Evolutionary conservation across 192 early-diverging fungal species (phyloP).

Genomic region (Geranomyces michiganensis): DNA sequence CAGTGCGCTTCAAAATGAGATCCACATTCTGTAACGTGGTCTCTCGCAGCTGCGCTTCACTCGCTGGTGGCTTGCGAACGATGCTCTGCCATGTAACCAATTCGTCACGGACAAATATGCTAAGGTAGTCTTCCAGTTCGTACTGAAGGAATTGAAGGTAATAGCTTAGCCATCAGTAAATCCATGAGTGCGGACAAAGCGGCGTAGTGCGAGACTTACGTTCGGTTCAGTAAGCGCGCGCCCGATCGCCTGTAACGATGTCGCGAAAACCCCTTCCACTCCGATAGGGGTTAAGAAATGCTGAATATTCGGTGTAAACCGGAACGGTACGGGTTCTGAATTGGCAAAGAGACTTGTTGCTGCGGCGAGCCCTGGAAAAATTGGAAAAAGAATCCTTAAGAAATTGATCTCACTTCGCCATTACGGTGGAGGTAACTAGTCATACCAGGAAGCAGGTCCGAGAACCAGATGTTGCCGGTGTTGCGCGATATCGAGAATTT

Average conservation of each 20-base stretch:
- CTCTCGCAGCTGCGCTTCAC: conserved; percentile 68
- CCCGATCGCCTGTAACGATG: conserved; percentile 80
- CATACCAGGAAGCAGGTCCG: conserved; percentile 83
- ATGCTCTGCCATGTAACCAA: conserved; percentile 74
- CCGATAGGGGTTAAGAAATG: conserved; percentile 91
- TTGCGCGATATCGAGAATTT: conserved; percentile 85
- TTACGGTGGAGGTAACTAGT: too few relatives aligned
- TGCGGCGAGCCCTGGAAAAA: conserved; percentile 47
- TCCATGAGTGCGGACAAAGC: conserved; percentile 1
- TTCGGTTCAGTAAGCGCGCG: conserved; percentile 81
- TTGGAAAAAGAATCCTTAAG: neutral
- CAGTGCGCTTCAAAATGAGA: conserved; percentile 69
- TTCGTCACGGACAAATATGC: conserved; percentile 94
- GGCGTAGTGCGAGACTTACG: conserved; percentile 32
- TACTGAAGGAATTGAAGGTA: conserved; percentile 45
- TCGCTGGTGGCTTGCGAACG: conserved; percentile 55
- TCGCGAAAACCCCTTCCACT: conserved; percentile 89
- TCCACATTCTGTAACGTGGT: conserved; percentile 71
- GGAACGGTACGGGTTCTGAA: conserved; percentile 92
- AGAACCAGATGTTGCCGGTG: conserved; percentile 85
- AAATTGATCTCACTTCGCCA: too few relatives aligned
- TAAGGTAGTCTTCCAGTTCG: conserved; percentile 92
- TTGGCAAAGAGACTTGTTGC: conserved; percentile 56
- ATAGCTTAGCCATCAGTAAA: neutral
- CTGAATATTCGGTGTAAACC: conserved; percentile 97